Base-by-base conservation (phyloP, 2,329 filamentous ascomycete species). In the Pseudogymnoascus sp. region DNA sequence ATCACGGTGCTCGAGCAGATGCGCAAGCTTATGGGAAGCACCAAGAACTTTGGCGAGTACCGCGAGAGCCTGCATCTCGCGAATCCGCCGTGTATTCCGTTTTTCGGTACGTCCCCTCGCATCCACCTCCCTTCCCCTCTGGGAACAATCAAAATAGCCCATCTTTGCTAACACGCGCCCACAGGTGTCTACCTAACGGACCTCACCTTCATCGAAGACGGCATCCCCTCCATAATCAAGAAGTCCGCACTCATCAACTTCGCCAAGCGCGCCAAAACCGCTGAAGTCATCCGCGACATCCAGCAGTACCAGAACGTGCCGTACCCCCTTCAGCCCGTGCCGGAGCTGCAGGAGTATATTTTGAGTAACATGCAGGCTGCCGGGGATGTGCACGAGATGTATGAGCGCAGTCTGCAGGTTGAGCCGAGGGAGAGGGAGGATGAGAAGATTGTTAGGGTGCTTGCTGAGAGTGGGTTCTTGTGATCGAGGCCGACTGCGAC, bases 171-270 rank as follows among this genome's bases (percentile, higher is more conserved):
- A n/a, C n/a, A n/a, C n/a, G n/a, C n/a, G n/a, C n/a, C n/a, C n/a
- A n/a, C n/a, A n/a, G n/a, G n/a, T 75, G 93, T 97, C 61, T 99
- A 97, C 73, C 79, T 99, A 64, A 99, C 94, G 62, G 94, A 99
- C 77, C 80, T 99, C 62, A 97, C 93, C 1, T 99, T 99, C 71
- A 99, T 99, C 66, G 94, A 99, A 74, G 93, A 99, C 70, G 94
- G 94, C 67, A 99, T 99, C 64, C 91, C 94, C 2, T 96, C 92
- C 8, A 85, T 96, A 68, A 91, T 95, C 76, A 97, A 97, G 75
- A 96, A 95, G 76, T 94, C 92, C 6, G 91, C 95, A 70, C 80
- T 97, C 67, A 97, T 99, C 79, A 99, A 99, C 77, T 99, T 99
- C 75, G 91, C 92, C 70, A 99, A 99, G 80, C 88, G 94, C 59